Percentiles rank a stretch among this genome's conserved stretches.
phyloP scores from a whole-genome alignment of 768 basidiomycete genomes.

The Tephrocybe sp. region DNA sequence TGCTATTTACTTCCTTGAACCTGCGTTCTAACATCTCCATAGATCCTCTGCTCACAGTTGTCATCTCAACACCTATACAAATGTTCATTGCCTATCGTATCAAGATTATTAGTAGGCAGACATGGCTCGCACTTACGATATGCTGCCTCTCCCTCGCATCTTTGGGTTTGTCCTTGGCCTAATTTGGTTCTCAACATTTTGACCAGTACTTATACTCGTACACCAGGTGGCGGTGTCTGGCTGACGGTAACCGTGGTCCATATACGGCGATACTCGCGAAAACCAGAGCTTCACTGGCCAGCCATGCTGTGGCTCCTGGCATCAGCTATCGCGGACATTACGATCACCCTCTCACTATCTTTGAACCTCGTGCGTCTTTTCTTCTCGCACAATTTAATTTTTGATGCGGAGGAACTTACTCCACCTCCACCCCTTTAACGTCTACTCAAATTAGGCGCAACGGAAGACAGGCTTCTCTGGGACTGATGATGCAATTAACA shows the following conservation, averaged over 20 bases:
- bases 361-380: slow-evolving; percentile 32
- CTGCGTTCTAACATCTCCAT: neutral
- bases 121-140: slow-evolving; percentile 32
- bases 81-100: slow-evolving; percentile 47
- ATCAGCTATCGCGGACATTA: slow-evolving; percentile 39
- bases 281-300: slow-evolving; percentile 43
- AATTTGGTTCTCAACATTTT: too few species aligned
- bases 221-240: slow-evolving; percentile 43
- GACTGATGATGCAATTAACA: slow-evolving; percentile 40
- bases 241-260: slow-evolving; percentile 32
- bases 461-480: slow-evolving; percentile 41
- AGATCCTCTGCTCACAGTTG: slow-evolving; percentile 29
- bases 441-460: slow-evolving; percentile 8
- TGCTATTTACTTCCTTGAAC: neutral
- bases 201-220: neutral
- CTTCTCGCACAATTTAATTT: neutral
- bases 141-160: slow-evolving; percentile 34
- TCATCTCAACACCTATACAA: slow-evolving; percentile 45
- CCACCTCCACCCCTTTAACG: slow-evolving; percentile 17
- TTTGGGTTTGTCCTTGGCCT: slow-evolving; percentile 28
- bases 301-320: slow-evolving; percentile 46
- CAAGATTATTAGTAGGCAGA: slow-evolving; percentile 37
- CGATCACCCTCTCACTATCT: slow-evolving; percentile 40
- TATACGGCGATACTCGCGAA: slow-evolving; percentile 36
- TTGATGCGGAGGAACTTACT: neutral